These are phyloP conservation scores for Ormosia emarginata DNA, from an alignment of 306 rosid species.

Conservation along the genomic window DNA sequence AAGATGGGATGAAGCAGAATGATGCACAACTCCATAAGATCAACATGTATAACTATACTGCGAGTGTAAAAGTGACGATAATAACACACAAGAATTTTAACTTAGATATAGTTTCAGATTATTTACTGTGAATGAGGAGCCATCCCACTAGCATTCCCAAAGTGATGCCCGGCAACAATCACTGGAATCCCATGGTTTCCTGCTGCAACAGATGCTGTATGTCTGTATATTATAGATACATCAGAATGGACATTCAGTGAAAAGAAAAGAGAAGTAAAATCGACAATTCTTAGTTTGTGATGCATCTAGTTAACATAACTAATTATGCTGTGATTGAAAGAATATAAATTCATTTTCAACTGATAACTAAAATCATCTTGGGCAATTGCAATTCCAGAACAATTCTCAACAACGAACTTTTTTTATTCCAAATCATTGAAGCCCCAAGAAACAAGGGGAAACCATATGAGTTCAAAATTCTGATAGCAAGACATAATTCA, in stretches of 20 bases:
- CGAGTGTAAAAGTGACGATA: constrained; percentile 3
- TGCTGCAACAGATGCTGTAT: constrained; percentile 95
- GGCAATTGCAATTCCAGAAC: constrained; percentile 1
- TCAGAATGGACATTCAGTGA: constrained; percentile 20
- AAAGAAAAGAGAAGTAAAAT: constrained; percentile 6
- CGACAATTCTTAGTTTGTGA: neutral
- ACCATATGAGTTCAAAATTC: neutral
- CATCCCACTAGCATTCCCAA: constrained; percentile 99
- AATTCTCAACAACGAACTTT: neutral
- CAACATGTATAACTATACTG: neutral
- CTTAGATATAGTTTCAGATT: constrained; percentile 26
- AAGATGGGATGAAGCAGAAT: neutral
- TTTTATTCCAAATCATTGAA: neutral
- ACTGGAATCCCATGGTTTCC: constrained; percentile 99
- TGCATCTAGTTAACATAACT: neutral
- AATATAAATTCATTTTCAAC: constrained; percentile 9
- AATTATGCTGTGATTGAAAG: neutral
- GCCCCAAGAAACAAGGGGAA: neutral
- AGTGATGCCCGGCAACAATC: constrained; percentile 88
- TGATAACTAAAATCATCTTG: neutral
- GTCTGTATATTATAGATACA: constrained; percentile 57
- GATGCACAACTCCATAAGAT: neutral
- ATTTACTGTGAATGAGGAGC: constrained; percentile 98
- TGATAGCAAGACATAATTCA: neutral
- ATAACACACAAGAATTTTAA: constrained; percentile 1